Percentiles rank a stretch among this genome's conserved stretches.
Evolutionary conservation across 164 flowering plant genomes (phyloP).

Genomic region (Aristolochia fimbriata): DNA sequence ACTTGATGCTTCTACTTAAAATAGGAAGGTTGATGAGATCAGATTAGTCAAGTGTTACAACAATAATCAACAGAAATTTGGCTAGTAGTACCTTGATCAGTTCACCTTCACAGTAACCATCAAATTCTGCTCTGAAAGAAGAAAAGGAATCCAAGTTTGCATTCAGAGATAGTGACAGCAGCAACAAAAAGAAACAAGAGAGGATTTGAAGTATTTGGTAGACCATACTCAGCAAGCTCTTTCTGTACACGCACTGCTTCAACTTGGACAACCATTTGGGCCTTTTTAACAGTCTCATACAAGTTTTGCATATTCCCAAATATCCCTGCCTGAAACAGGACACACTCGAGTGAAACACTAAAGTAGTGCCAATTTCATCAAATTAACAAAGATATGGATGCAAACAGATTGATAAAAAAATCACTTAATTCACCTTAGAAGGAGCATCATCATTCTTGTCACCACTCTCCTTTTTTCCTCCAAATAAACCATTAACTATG

Average conservation of each 20-base stretch:
- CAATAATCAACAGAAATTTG: too few species aligned
- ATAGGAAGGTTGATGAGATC: background rate
- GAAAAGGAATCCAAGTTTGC: constrained; percentile 6
- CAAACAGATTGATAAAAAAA: background rate
- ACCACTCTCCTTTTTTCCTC: constrained; percentile 62
- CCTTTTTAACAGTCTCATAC: constrained; percentile 90
- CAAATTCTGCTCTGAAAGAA: constrained; percentile 77
- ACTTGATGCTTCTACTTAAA: background rate
- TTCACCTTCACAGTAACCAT: constrained; percentile 95
- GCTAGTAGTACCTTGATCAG: constrained; percentile 51
- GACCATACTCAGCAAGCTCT: constrained; percentile 82
- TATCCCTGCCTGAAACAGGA: constrained; percentile 55
- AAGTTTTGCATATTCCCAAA: constrained; percentile 87
- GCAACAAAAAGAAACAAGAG: background rate
- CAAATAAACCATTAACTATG: constrained; percentile 50
- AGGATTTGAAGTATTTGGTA: background rate
- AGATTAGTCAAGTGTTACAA: too few species aligned
- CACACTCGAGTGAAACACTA: background rate
- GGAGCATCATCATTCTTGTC: constrained; percentile 50
- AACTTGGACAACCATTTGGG: constrained; percentile 94
- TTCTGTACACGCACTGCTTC: constrained; percentile 95
- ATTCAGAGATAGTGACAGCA: background rate
- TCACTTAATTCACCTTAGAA: constrained; percentile 35
- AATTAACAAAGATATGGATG: background rate
- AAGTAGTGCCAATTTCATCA: too few species aligned